Evolutionary conservation across 306 rosid genomes (phyloP), one percentile per base, ranked within the genome.

Genomic region (Sicyos baderoa): DNA sequence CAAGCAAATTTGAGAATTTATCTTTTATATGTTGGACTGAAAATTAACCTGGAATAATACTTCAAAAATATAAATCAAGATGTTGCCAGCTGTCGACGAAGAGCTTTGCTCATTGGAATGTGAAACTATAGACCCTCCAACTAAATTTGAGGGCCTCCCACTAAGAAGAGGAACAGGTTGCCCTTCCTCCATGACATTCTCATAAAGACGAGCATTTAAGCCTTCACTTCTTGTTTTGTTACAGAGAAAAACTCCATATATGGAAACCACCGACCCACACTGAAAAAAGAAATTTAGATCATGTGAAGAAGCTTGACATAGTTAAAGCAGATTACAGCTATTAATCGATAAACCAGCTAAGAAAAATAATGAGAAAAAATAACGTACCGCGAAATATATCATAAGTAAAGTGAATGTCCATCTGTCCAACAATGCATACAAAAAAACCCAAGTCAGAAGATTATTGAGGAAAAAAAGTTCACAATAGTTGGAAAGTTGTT

Each of bases 371-470:
- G 77, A 58, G 76, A 48, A n/a, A n/a, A n/a, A n/a, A 65, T 44
- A 73, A 74, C 75, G 4, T 85, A 91, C 96, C 89, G 78, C 89
- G 77, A 91, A 91, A 74, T 88, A 86, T 69, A 86, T 57, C 55
- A 89, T 85, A 70, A 91, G 83, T 71, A 81, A 72, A 75, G 91
- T 82, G 82, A 78, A 87, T 52, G 96, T 88, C 94, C 94, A 86
- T 79, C 96, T 88, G 91, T 76, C 65, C 76, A 82, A 48, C 78
- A 80, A 55, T 65, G 21, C 29, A 45, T 22, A 47, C 54, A 65
- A 21, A 54, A 65, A 45, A 2, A 45, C 54, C 52, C 1, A 5
- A 45, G 53, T 65, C 54, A 65, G 50, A 75, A 83, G 55, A 76
- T 79, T 55, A 76, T 65, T 66, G 51, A 55, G 48, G 50, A 7